Base-by-base conservation (phyloP, 2,329 filamentous ascomycete genomes). In the Sphaerulina populicola region DNA sequence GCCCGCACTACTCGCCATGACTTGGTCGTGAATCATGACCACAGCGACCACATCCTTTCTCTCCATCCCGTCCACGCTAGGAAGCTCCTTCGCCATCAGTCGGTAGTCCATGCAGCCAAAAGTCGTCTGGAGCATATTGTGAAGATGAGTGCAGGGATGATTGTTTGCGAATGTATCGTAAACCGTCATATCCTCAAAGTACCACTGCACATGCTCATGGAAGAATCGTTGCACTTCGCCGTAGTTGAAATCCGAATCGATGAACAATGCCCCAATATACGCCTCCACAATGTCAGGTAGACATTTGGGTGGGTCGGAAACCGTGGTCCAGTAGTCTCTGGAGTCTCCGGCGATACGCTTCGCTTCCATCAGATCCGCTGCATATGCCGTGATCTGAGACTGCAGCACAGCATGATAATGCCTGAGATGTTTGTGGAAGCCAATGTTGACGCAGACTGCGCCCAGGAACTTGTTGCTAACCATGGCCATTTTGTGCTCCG, bases 401-500 rank as follows among this genome's bases (percentile, higher is more conserved):
- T 70, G 62, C 7, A 85, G 74, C 5, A 75, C 70, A 0, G 81
- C 58, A 27, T 71, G 68, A 52, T 71, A 71, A 49, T 73, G 72
- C 2, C 75, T 77, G 12, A 97, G 71, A 64, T 91, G 83, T 44
- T 74, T 79, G 64, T 96, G 82, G 49, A 97, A 84, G 0, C 79
- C 83, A 0, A 97, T 77, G 43, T 80, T 77, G 2, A 94, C 87
- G 53, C 85, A 85, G 2, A 97, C 74, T 14, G 83, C 87, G 1
- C 86, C 88, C 1, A 96, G 77, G 64, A 97, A 98, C 54, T 90
- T 89, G 71, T 98, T 98, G 47, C 88, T 93, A 0, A 93, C 90
- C 87, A 98, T 96, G n/a, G 90, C 88, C 83, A 94, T 96, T 71
- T 97, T 97, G 75, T 97, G 91, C 69, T 97, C 93, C 0, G 93